A percentile compares a stretch with the other conserved stretches of the same genome.
Conservation (phyloP, 306 rosid species). For the Quercus mongolica region DNA sequence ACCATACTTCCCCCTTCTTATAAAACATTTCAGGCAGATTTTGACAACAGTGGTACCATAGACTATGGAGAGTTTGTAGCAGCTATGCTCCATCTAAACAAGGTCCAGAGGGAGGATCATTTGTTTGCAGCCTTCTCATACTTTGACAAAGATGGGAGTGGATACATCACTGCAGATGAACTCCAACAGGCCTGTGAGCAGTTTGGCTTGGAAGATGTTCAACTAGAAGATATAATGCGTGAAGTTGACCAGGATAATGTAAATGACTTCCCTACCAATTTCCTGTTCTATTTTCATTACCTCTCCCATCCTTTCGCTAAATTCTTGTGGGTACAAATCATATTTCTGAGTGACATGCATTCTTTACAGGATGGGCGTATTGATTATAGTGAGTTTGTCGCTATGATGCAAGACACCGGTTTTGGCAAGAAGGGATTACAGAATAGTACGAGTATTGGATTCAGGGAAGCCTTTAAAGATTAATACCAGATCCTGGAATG, state of each 20-base stretch:
- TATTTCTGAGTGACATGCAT: slow-evolving; percentile 12
- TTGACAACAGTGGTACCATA: slow-evolving; percentile 92
- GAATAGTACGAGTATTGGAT: slow-evolving; percentile 31
- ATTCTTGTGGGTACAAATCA: background rate
- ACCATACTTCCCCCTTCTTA: slow-evolving; percentile 9
- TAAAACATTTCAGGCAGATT: slow-evolving; percentile 63
- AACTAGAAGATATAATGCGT: slow-evolving; percentile 70
- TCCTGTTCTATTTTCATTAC: background rate
- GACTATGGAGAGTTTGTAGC: slow-evolving; percentile 94
- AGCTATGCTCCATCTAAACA: slow-evolving; percentile 91
- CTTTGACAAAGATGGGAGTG: slow-evolving; percentile 94
- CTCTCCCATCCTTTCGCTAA: background rate
- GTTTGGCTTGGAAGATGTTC: slow-evolving; percentile 69
- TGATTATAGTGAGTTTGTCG: slow-evolving; percentile 89
- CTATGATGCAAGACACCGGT: slow-evolving; percentile 91
- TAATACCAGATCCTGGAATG: slow-evolving; percentile 22
- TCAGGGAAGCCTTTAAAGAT: slow-evolving; percentile 32
- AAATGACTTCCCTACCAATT: slow-evolving; percentile 19
- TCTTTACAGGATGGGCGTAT: slow-evolving; percentile 91
- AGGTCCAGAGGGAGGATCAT: slow-evolving; percentile 86
- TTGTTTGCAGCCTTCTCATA: slow-evolving; percentile 83
- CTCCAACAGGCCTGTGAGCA: slow-evolving; percentile 81
- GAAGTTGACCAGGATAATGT: slow-evolving; percentile 88
- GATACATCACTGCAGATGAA: slow-evolving; percentile 88
- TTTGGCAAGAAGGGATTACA: slow-evolving; percentile 44